These are phyloP conservation scores for Coemansia biformis DNA, from an alignment of 192 early-diverging fungal genomes.

Conservation along the genomic window DNA sequence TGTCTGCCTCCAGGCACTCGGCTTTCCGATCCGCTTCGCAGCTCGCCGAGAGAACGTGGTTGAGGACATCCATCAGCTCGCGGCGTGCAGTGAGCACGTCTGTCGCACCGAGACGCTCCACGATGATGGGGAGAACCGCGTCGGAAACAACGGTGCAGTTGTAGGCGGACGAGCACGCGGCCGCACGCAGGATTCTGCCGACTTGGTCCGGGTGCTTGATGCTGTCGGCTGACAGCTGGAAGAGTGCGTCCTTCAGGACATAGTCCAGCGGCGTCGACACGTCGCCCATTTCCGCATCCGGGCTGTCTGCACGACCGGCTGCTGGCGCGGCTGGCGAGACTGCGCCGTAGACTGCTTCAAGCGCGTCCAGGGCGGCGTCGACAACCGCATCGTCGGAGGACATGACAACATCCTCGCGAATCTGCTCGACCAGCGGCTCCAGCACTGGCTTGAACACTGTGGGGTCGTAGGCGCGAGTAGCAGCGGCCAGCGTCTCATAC, in stretches of 20 bases:
- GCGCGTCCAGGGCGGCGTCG: conserved; percentile 61
- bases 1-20: conserved; percentile 60
- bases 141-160: conserved; percentile 54
- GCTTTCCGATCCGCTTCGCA: conserved; percentile 32
- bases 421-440: conserved; percentile 65
- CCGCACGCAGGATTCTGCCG: conserved; percentile 60
- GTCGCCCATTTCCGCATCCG: conserved; percentile 20
- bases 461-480: conserved; percentile 71
- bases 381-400: conserved; percentile 65
- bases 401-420: conserved; percentile 64
- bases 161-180: conserved; percentile 47
- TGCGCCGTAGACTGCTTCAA: conserved; percentile 58
- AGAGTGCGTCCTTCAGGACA: conserved; percentile 57
- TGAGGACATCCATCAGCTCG: conserved; percentile 62
- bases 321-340: conserved; percentile 42
- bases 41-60: conserved; percentile 68
- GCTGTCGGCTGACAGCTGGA: conserved; percentile 54
- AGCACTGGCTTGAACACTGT: conserved; percentile 61
- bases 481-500: conserved; percentile 78
- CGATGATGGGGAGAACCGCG: conserved; percentile 58
- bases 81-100: conserved; percentile 49
- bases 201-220: conserved; percentile 63
- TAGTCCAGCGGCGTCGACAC: conserved; percentile 42
- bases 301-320: neutral
- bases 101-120: conserved; percentile 55